Evolutionary conservation across 495 filamentous ascomycete species (phyloP), one percentile per base, ranked within the genome.

Genomic region (Melanomma pulvis-pyrius): DNA sequence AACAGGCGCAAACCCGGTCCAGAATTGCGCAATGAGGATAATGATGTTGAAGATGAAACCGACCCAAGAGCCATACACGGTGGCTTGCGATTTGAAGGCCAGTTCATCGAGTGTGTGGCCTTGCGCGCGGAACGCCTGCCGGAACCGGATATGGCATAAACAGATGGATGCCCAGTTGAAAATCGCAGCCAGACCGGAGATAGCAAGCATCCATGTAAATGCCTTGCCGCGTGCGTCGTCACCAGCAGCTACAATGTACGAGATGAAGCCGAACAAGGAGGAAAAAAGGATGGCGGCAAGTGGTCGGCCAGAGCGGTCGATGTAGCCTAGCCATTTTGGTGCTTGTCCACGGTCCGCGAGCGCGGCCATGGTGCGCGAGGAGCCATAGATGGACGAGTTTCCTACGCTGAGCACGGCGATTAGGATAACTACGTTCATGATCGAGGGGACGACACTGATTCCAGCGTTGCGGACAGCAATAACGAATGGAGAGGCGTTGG

Each of bases 131-230:
- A 91, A 97, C 3, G 86, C 92, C 0, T 77, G 75, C 25, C 93
- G 92, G 84, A 98, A 98, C 29, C 93, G 92, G 77, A 98, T 96
- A 76, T 98, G 93, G 1, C 85, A 83, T 0, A 94, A 78, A 72
- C 92, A 96, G 75, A 97, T 92, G 39, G 89, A 92, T 52, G 88
- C 87, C 93, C 93, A 97, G 48, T 92, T 97, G 80, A 98, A 91
- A 79, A 97, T 90, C 24, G 88, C 90, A 0, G 90, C 92, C 12
- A 98, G 84, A 55, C 92, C 94, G 0, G 91, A 94, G 53, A 96
- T 85, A 46, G 93, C 91, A 61, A 96, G 83, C 81, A 98, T 90
- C 94, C 94, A 98, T 30, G 80, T 79, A 61, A 97, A 91, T 0
- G 91, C 90, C 6, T 85, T 76, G 19, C 79, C 77, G 68, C 91